A percentile compares a stretch with the other conserved stretches of the same genome.
Conservation (phyloP, 2,329 filamentous ascomycete species). For the Sporothrix pallida region DNA sequence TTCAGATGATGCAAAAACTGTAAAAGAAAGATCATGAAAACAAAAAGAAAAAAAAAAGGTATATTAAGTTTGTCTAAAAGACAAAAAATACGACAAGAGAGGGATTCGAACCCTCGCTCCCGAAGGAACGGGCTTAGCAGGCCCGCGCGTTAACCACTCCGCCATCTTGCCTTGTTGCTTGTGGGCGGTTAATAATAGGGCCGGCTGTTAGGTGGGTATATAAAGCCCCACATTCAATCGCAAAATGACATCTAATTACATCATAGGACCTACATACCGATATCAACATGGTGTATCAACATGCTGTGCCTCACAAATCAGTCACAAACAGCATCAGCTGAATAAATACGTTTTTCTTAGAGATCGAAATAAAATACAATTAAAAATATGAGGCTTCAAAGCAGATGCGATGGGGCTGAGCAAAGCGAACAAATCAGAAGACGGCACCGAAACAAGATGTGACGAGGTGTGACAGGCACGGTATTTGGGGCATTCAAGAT, state of each 20-base stretch:
- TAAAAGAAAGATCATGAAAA: background rate
- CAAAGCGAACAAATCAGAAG: conserved; percentile 23
- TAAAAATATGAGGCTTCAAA: background rate
- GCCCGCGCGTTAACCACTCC: conserved; percentile 36
- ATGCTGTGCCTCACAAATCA: background rate
- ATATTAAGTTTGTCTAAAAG: background rate
- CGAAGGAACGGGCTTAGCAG: conserved; percentile 35
- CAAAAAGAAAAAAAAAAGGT: background rate
- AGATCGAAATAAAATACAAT: too few species aligned
- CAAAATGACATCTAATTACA: background rate
- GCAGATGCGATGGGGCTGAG: conserved; percentile 21
- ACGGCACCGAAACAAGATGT: background rate
- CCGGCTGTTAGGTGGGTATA: background rate
- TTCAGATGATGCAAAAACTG: background rate
- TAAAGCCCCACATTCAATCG: conserved; percentile 4
- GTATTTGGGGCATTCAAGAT: too few species aligned
- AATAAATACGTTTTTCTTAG: background rate
- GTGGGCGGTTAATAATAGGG: conserved; percentile 14
- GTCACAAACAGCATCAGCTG: background rate
- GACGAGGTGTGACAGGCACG: background rate
- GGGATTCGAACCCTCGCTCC: conserved; percentile 35
- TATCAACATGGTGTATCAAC: too few species aligned
- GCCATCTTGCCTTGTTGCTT: conserved; percentile 32
- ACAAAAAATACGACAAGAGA: conserved; percentile 30
- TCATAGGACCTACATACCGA: too few species aligned